Percentiles rank a stretch among this genome's conserved stretches.
These are phyloP conservation scores for Calcarisporium arbuscula DNA, from an alignment of 2,329 filamentous ascomycete genomes.

Conservation along the genomic window DNA sequence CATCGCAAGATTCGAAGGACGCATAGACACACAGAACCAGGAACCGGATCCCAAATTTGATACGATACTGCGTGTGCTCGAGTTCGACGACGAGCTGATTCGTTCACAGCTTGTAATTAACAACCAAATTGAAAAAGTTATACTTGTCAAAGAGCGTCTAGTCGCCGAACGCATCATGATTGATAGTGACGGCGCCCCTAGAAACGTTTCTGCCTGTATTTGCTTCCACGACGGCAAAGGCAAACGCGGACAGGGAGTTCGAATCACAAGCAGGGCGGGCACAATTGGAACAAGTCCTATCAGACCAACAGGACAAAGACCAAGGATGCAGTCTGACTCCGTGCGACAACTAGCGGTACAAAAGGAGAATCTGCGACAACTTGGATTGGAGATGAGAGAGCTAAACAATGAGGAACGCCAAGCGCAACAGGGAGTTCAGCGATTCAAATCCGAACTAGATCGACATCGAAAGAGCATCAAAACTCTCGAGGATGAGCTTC, in stretches of 20 bases:
- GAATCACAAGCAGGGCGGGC: conserved; percentile 41
- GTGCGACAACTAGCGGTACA: conserved; percentile 56
- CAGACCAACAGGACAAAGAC: conserved; percentile 41
- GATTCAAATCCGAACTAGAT: conserved; percentile 37
- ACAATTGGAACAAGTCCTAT: conserved; percentile 36
- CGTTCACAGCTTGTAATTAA: conserved; percentile 79
- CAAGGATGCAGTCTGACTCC: conserved; percentile 76
- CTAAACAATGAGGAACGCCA: conserved; percentile 42
- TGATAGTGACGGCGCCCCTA: conserved; percentile 46
- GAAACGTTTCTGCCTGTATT: conserved; percentile 69
- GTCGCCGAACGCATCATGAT: conserved; percentile 68
- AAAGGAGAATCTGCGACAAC: conserved; percentile 42
- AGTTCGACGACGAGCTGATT: conserved; percentile 74
- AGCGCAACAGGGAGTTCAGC: conserved; percentile 41
- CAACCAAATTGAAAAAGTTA: conserved; percentile 73
- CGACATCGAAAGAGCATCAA: conserved; percentile 33
- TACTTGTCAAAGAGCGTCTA: conserved; percentile 63
- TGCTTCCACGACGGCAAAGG: conserved; percentile 54
- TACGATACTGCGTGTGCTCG: conserved; percentile 74
- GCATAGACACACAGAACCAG: conserved; percentile 33
- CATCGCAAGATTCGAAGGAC: conserved; percentile 29
- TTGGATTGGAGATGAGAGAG: conserved; percentile 47
- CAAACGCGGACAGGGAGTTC: conserved; percentile 50
- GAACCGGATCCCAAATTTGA: conserved; percentile 69
- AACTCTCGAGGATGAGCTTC: conserved; percentile 45